These are phyloP conservation scores for Fusarium tupiense DNA, from an alignment of 2,329 filamentous ascomycete genomes.

Conservation along the genomic window DNA sequence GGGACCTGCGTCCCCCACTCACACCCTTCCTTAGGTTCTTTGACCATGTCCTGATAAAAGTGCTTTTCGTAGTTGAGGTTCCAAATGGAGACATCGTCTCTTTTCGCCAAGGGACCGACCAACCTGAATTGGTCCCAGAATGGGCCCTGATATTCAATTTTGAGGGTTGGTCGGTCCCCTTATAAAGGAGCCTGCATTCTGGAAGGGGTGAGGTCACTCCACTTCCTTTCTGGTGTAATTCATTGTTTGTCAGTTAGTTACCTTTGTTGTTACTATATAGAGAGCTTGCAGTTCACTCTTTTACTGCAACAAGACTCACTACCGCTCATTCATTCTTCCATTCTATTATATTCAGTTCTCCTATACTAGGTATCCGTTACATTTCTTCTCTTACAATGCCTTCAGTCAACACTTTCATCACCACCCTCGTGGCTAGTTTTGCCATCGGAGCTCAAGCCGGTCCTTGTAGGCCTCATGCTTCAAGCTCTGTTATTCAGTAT, in stretches of 20 bases:
- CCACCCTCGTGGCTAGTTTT: constrained; percentile 27
- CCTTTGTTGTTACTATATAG: constrained; percentile 24
- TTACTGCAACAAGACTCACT: constrained; percentile 9
- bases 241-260: constrained; percentile 4
- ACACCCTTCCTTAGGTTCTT: neutral
- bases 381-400: constrained; percentile 15
- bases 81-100: constrained; percentile 20
- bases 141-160: constrained; percentile 27
- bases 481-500: constrained; percentile 4
- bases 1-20: constrained; percentile 25
- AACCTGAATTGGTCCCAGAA: constrained; percentile 4
- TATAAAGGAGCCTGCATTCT: constrained; percentile 30
- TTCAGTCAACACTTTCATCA: constrained; percentile 20
- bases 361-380: neutral
- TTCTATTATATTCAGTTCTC: constrained; percentile 4
- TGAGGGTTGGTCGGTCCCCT: constrained; percentile 27
- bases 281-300: constrained; percentile 29
- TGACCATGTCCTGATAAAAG: constrained; percentile 7
- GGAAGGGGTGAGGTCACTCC: neutral
- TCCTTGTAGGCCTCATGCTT: constrained; percentile 27
- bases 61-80: constrained; percentile 2
- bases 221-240: neutral
- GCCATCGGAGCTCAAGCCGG: constrained; percentile 23
- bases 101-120: constrained; percentile 17
- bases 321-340: neutral